phyloP scores from a whole-genome alignment of 257 asterid species.

The Lithospermum erythrorhizon region DNA sequence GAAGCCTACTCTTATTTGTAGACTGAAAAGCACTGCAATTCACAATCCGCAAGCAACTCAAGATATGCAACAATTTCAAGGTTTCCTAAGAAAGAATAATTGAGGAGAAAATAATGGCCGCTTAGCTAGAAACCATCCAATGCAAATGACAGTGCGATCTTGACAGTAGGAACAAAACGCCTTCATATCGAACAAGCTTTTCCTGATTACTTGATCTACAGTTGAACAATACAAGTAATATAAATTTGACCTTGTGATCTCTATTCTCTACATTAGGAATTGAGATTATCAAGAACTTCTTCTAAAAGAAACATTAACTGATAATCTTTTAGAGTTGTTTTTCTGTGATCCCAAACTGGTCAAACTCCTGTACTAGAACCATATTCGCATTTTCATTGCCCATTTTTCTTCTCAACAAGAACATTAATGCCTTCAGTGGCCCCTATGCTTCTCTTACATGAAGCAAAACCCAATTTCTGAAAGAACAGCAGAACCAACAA shows the following conservation, averaged over 20 bases:
- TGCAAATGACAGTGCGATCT: no score
- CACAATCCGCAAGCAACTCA: no score
- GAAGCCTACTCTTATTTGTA: no score
- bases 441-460: conserved; percentile 64
- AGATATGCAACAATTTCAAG: no score
- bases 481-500: conserved; percentile 11
- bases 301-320: conserved; percentile 9
- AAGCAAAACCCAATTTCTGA: conserved; percentile 97
- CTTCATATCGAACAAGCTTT: no score
- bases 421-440: conserved; percentile 99
- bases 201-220: background rate
- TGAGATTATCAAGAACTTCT: background rate
- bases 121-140: no score
- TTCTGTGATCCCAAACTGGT: conserved; percentile 62
- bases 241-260: background rate
- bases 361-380: conserved; percentile 91
- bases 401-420: conserved; percentile 78
- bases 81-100: no score
- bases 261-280: no score
- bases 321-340: conserved; percentile 45
- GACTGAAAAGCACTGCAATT: no score
- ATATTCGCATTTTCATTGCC: conserved; percentile 86
- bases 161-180: no score
- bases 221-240: no score
- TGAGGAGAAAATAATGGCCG: no score